Base-by-base conservation (phyloP, 495 filamentous ascomycete species). In the Trichoderma gamsii region DNA sequence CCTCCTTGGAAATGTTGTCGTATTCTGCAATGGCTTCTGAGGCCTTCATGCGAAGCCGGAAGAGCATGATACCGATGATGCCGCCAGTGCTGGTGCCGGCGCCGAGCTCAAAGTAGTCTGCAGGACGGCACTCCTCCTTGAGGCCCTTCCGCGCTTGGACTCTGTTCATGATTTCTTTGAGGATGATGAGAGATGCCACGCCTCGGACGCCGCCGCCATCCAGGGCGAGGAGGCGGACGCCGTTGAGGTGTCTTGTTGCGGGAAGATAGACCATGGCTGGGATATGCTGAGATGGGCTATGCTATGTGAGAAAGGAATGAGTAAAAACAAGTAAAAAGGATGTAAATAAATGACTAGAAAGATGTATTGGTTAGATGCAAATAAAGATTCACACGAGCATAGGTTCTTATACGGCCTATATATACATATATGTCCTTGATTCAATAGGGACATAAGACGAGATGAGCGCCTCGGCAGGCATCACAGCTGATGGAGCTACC, bases 11-110 rank as follows among this genome's bases (percentile, higher is more conserved):
- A 0, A 87, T 70, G 23, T 41, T 27, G 13, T 70, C 71, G 67
- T 85, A 85, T 11, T 76, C 76, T 8, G 73, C 66, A 41, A 86
- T 84, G 68, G 80, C 84, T 46, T 83, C 75, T 46, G 79, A 61
- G 8, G 56, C 73, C 61, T 72, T 79, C 78, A 86, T 81, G 3
- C 71, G 67, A 29, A 80, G 67, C 18, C 76, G 68, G n/a, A 74
- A 77, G 13, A 80, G 69, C 73, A 80, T 77, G 29, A 79, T 68
- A 13, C 77, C 77, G 51, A 79, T 75, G 29, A 80, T 65, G 18
- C 79, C 75, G 18, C 77, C 76, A 29, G 76, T 77, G 65, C 71
- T 76, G 6, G 77, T 79, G 41, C 77, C 77, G 13, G 72, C 76
- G 27, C 76, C 75, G 63, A 77, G 70, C 65, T 79, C 69, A 61